phyloP scores from a whole-genome alignment of 768 basidiomycete genomes.

The Tylopilus sp. region DNA sequence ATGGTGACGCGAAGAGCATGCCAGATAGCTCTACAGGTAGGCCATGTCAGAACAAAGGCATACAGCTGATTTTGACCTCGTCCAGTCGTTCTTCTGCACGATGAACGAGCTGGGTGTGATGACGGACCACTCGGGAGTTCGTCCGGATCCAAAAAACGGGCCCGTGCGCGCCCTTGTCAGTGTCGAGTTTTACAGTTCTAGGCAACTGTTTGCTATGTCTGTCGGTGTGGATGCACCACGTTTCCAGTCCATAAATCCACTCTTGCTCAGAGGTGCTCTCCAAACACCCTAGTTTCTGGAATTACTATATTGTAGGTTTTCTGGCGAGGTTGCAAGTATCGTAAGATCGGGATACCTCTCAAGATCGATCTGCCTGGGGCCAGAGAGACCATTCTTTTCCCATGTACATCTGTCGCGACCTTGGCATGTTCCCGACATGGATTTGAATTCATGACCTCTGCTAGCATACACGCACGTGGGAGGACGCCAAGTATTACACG shows the following conservation, averaged over 20 bases:
- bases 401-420: conserved; percentile 4
- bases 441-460: not conserved
- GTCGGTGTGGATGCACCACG: not conserved
- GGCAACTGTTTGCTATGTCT: conserved; percentile 10
- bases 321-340: conserved; percentile 12
- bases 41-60: no score
- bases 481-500: conserved; percentile 12
- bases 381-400: conserved; percentile 19
- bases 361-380: conserved; percentile 35
- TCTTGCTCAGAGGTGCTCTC: conserved; percentile 20
- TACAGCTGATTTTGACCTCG: no score
- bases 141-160: not conserved
- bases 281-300: conserved; percentile 36
- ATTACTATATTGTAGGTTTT: no score
- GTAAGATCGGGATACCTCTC: conserved; percentile 19
- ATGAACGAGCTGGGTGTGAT: no score
- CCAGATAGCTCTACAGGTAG: no score
- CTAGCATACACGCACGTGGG: conserved; percentile 9
- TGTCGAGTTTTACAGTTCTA: conserved; percentile 20
- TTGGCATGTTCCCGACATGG: no score
- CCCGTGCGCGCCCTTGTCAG: conserved; percentile 15
- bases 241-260: not conserved
- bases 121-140: no score
- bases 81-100: no score
- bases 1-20: no score